These are phyloP conservation scores for Eremothecium coryli DNA, from an alignment of 1,139 yeast species.

Conservation along the genomic window DNA sequence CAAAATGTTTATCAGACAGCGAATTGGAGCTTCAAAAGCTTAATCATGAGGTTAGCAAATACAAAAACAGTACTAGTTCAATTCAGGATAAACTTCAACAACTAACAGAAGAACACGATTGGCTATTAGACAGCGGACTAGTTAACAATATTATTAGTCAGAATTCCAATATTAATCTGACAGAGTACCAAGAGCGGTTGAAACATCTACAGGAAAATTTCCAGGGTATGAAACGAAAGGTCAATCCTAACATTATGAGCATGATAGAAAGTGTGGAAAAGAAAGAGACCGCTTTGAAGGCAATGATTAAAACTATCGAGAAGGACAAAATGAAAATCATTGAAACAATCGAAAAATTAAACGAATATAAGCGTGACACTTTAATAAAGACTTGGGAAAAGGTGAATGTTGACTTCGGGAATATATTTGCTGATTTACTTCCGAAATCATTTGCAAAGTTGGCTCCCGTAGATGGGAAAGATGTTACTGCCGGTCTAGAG, in stretches of 20 bases:
- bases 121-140: constrained; percentile 62
- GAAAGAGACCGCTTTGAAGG: constrained; percentile 67
- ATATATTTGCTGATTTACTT: constrained; percentile 75
- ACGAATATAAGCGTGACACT: constrained; percentile 79
- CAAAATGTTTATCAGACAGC: constrained; percentile 40
- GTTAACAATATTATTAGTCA: constrained; percentile 46
- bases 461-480: constrained; percentile 69
- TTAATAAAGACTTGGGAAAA: constrained; percentile 75
- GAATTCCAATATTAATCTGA: constrained; percentile 54
- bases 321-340: constrained; percentile 86
- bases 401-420: constrained; percentile 86
- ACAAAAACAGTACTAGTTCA: constrained; percentile 37
- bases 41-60: constrained; percentile 56
- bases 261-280: constrained; percentile 92
- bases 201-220: constrained; percentile 51
- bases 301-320: constrained; percentile 80
- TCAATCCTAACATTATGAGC: constrained; percentile 81
- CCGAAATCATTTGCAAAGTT: constrained; percentile 89
- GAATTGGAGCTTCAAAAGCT: constrained; percentile 52
- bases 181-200: constrained; percentile 52
- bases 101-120: constrained; percentile 50
- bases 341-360: constrained; percentile 76
- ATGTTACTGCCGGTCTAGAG: constrained; percentile 84
- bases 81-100: constrained; percentile 40
- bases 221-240: constrained; percentile 71